Evolutionary conservation across 2,329 filamentous ascomycete species (phyloP).

Genomic region (Epicoccum nigrum): DNA sequence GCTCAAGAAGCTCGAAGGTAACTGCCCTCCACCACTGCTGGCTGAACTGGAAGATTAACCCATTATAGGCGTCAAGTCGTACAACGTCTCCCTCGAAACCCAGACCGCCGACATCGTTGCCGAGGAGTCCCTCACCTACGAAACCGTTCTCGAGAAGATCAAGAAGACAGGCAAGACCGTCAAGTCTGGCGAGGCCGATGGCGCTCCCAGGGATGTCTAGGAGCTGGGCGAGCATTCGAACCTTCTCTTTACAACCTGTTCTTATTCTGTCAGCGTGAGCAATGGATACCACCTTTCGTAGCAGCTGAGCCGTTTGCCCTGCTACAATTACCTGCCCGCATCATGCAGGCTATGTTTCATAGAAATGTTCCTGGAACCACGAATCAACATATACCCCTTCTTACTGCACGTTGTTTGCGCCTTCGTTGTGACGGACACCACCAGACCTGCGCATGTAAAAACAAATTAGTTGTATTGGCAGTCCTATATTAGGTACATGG

Average conservation of each 20-base stretch:
- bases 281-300: constrained; percentile 23
- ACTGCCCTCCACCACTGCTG: constrained; percentile 36
- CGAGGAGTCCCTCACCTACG: constrained; percentile 72
- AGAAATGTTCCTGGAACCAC: constrained; percentile 9
- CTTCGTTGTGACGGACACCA: no score
- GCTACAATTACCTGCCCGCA: constrained; percentile 1
- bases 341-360: background rate
- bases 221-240: constrained; percentile 4
- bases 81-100: constrained; percentile 83
- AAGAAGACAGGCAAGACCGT: constrained; percentile 95
- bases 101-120: constrained; percentile 82
- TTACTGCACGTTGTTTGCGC: background rate
- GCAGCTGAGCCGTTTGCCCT: constrained; percentile 5
- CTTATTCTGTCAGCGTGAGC: constrained; percentile 24
- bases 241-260: constrained; percentile 18
- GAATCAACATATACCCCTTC: constrained; percentile 9
- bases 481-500: background rate
- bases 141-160: constrained; percentile 84
- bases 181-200: constrained; percentile 76
- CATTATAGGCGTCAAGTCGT: constrained; percentile 78
- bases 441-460: background rate
- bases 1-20: constrained; percentile 89
- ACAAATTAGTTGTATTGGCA: background rate
- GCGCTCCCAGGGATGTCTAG: constrained; percentile 48
- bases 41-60: constrained; percentile 17